These are phyloP conservation scores for Prunella vulgaris DNA, from an alignment of 257 asterid species.

Conservation along the genomic window DNA sequence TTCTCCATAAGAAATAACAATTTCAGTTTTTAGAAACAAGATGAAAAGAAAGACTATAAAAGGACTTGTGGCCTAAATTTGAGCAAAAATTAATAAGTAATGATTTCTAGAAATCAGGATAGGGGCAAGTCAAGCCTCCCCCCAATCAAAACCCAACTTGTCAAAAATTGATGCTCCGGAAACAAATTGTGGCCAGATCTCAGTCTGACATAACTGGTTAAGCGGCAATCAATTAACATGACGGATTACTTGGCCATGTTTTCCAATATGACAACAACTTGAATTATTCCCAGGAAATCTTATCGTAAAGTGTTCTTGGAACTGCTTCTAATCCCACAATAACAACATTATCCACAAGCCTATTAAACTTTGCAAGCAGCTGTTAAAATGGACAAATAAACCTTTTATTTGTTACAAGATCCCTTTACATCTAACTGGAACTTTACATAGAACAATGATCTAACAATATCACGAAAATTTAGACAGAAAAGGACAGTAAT, in stretches of 20 bases:
- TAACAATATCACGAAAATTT: background rate
- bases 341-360: conserved; percentile 14
- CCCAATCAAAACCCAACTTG: background rate
- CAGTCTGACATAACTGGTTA: background rate
- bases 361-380: conserved; percentile 10
- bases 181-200: background rate
- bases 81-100: background rate
- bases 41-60: background rate
- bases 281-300: background rate
- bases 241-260: background rate
- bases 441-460: background rate
- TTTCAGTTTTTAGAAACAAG: background rate
- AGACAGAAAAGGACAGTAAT: conserved; percentile 11
- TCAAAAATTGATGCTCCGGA: background rate
- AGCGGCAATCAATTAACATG: background rate
- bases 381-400: background rate
- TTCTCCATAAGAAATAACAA: conserved; percentile 8
- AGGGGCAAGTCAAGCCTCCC: background rate
- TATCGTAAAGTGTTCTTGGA: background rate
- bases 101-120: background rate
- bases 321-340: background rate
- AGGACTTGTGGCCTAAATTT: background rate
- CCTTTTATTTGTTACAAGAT: background rate
- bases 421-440: background rate
- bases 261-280: background rate